Percentiles rank a stretch among this genome's conserved stretches.
Conservation (phyloP, 2,329 filamentous ascomycete genomes). For the Epichloe elymi region DNA sequence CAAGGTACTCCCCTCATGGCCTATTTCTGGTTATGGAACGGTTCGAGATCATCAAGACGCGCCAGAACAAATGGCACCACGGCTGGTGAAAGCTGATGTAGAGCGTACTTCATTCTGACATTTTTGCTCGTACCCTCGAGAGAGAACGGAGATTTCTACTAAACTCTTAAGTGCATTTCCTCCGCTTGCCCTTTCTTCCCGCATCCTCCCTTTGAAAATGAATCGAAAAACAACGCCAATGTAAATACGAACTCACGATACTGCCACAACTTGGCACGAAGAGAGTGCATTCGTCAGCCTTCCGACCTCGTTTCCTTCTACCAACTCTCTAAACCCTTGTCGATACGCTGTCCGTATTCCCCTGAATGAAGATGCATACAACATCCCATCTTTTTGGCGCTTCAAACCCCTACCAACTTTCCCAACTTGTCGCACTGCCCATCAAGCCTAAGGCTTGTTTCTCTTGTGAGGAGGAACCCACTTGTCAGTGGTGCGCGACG, state of each 20-base stretch:
- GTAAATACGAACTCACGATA: background rate
- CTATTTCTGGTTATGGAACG: no score
- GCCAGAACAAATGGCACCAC: no score
- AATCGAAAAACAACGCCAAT: background rate
- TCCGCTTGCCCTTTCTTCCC: background rate
- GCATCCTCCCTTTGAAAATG: background rate
- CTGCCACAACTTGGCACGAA: background rate
- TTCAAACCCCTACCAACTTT: background rate
- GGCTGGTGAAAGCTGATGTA: background rate
- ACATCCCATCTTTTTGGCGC: background rate
- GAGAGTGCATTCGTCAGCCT: background rate
- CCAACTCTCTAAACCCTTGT: background rate
- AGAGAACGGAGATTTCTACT: conserved; percentile 18
- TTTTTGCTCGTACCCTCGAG: conserved; percentile 15
- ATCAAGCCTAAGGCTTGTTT: conserved; percentile 16
- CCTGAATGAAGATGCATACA: background rate
- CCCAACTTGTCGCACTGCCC: background rate
- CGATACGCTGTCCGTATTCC: background rate
- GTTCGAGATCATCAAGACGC: no score
- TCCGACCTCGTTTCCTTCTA: background rate
- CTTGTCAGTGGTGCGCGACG: conserved; percentile 41
- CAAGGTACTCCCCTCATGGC: no score
- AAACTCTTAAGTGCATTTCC: conserved; percentile 24
- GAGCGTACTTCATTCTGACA: conserved; percentile 13
- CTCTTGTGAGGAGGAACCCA: conserved; percentile 40